Evolutionary conservation across 345 rosid species (phyloP).

Genomic region (Litchi chinensis): DNA sequence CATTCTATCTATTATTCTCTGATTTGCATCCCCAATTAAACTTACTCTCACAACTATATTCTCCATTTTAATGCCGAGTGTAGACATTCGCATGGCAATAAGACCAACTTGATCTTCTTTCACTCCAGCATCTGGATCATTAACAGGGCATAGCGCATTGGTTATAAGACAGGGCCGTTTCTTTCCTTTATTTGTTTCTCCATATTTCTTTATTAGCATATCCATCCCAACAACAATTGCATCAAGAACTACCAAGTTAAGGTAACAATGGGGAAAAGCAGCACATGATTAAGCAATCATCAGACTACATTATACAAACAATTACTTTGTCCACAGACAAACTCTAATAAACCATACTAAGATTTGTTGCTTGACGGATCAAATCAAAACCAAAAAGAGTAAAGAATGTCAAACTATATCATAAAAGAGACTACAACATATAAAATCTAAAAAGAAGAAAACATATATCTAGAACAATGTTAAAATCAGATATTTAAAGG

Average conservation of each 20-base stretch:
- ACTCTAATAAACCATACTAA: neutral
- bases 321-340: neutral
- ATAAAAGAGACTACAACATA: neutral
- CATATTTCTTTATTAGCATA: conserved; percentile 81
- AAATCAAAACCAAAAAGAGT: neutral
- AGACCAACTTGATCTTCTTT: conserved; percentile 82
- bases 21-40: conserved; percentile 34
- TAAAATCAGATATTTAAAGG: too few species aligned
- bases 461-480: too few species aligned
- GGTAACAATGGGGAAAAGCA: conserved; percentile 28
- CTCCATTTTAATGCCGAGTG: conserved; percentile 72
- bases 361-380: neutral
- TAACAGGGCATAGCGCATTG: conserved; percentile 67
- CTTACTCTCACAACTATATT: conserved; percentile 62
- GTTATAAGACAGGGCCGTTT: conserved; percentile 82
- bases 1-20: conserved; percentile 61
- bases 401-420: conserved; percentile 11
- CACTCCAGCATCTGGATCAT: conserved; percentile 74
- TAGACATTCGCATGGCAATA: conserved; percentile 66
- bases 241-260: conserved; percentile 86
- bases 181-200: conserved; percentile 62
- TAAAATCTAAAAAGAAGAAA: neutral
- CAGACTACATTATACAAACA: neutral
- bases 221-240: conserved; percentile 93
- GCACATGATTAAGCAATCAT: conserved; percentile 6